Evolutionary conservation across 805 yeast species (phyloP), one percentile per base, ranked within the genome.

Genomic region (Yarrowia sp.): DNA sequence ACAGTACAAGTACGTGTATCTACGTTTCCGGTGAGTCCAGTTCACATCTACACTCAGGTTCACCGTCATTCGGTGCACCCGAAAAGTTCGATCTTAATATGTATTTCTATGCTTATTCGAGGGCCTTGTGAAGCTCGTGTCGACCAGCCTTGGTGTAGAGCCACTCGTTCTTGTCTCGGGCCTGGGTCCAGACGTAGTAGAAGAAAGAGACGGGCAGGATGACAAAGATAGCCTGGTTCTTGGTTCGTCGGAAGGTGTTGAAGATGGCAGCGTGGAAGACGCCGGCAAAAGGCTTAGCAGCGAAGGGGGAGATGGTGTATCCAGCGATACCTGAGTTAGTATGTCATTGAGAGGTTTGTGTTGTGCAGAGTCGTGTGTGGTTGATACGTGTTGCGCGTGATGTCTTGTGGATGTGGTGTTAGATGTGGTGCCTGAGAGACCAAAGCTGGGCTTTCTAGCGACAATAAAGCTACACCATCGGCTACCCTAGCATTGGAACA

Each of bases 141-240:
- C 93, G 91, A 80, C 99, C 99, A 72, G 91, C 98, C 85, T 94
- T 94, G 81, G 98, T 92, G 86, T 94, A 94, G 79, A 94, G 85
- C 87, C 83, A 93, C 79, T 87, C 94, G 82, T 94, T 80, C 87
- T 92, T 92, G 78, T 89, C 92, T 83, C 92, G 87, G 73, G 96
- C 93, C 77, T 84, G 80, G 72, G 86, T 86, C 97, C 97, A 92
- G 82, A 94, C 81, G 79, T 86, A 87, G 90, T 94, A 92, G 77
- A 91, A 88, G 72, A 91, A 79, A 69, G 86, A 82, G 72, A 85
- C 92, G 73, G 99, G 99, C 72, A 92, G 77, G 66, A 85, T 80
- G 69, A 94, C 81, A 82, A 82, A 94, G 74, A 94, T 81, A 70
- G 87, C 85, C 84, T 95, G 98, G 77, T 89, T 83, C 81, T 86